phyloP scores from a whole-genome alignment of 768 basidiomycete genomes.

The Chalciporus piperatus region DNA sequence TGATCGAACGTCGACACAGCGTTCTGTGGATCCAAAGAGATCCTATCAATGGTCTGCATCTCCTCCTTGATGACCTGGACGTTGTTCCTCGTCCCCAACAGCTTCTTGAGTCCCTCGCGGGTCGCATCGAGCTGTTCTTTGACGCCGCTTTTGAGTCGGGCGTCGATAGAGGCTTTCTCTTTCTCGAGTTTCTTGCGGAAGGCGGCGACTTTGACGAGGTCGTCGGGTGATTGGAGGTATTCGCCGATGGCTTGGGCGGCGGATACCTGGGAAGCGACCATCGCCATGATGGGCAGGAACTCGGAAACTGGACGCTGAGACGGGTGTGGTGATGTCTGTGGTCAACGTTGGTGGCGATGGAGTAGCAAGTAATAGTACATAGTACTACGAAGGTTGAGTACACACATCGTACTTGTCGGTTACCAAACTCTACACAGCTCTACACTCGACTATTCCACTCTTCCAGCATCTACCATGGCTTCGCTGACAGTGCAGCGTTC shows the following conservation, averaged over 20 bases:
- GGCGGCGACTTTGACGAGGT: conserved; percentile 82
- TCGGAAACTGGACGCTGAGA: conserved; percentile 12
- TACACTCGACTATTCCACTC: not conserved
- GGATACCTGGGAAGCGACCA: conserved; percentile 57
- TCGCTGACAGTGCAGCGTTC: conserved; percentile 5
- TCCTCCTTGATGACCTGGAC: conserved; percentile 84
- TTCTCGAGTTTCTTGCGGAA: conserved; percentile 95
- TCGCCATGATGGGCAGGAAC: conserved; percentile 26
- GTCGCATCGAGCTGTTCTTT: conserved; percentile 92
- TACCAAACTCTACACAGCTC: not conserved
- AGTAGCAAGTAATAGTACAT: no score
- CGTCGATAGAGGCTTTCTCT: conserved; percentile 93
- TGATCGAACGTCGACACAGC: conserved; percentile 89
- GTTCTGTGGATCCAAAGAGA: conserved; percentile 73
- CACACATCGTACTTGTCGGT: no score
- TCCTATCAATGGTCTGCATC: conserved; percentile 75
- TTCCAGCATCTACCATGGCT: conserved; percentile 6
- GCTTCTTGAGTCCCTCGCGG: conserved; percentile 78
- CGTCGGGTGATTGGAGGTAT: conserved; percentile 90
- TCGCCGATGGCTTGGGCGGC: conserved; percentile 86
- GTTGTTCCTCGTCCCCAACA: conserved; percentile 72
- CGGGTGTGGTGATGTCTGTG: not conserved
- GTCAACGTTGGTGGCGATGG: not conserved
- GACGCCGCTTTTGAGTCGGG: conserved; percentile 84
- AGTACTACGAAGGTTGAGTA: no score